A percentile compares a stretch with the other conserved stretches of the same genome.
Evolutionary conservation across 148 eudicot genomes (phyloP).

Genomic region (Diospyros lotus): DNA sequence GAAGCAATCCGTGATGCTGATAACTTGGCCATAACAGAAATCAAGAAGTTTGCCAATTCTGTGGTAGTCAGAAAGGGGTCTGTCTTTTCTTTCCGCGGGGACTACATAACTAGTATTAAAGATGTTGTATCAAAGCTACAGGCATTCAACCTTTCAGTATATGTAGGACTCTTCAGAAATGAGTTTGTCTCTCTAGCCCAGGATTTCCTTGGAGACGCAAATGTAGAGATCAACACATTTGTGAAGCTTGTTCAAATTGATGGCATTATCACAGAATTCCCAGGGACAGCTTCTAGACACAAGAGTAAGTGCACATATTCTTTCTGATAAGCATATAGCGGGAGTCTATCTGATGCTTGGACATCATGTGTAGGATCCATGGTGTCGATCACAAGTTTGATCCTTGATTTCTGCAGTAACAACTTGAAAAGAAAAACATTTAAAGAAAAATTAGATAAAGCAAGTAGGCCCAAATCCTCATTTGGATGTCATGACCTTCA

Average conservation of each 20-base stretch:
- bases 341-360: not conserved
- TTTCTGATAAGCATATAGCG: not conserved
- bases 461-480: no score
- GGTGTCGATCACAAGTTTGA: not conserved
- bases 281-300: slow-evolving; percentile 60
- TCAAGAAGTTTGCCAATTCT: slow-evolving; percentile 62
- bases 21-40: slow-evolving; percentile 45
- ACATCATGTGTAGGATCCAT: not conserved
- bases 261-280: slow-evolving; percentile 79
- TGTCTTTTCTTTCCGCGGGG: slow-evolving; percentile 35
- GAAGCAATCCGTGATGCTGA: slow-evolving; percentile 49
- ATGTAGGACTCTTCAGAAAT: slow-evolving; percentile 49
- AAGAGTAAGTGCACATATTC: slow-evolving; percentile 54
- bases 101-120: slow-evolving; percentile 38
- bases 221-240: slow-evolving; percentile 50
- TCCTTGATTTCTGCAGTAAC: no score
- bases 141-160: slow-evolving; percentile 55
- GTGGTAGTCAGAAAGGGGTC: slow-evolving; percentile 61
- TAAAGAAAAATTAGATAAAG: no score
- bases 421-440: no score
- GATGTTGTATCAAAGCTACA: slow-evolving; percentile 51
- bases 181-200: slow-evolving; percentile 66
- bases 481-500: no score
- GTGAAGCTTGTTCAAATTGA: slow-evolving; percentile 43
- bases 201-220: slow-evolving; percentile 82